Base-by-base conservation (phyloP, 805 yeast genomes). In the Myxozyma monticola region DNA sequence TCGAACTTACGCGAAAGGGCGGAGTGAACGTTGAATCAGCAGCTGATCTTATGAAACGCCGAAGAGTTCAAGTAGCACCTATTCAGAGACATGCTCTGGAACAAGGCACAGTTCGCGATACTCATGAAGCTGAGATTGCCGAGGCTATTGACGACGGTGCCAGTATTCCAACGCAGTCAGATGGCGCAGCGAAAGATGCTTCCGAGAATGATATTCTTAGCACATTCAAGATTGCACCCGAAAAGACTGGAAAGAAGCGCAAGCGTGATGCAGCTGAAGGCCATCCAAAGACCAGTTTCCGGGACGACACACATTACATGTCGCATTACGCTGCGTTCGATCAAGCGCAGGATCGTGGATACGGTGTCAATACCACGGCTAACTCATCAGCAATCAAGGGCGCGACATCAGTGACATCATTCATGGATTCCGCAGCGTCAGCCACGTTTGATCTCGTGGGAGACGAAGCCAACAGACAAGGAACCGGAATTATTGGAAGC, bases 11-110 rank as follows among this genome's bases (percentile, higher is more conserved):
- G 54, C 80, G 83, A 62, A 61, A 60, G 15, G 67, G 66, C 2
- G 62, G 66, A 2, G 73, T 76, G 44, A 76, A 75, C 43, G 87
- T 83, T 58, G 84, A 84, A 57, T 78, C 82, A 42, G 74, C 88
- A 64, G 84, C 86, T 34, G 84, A 83, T 46, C 75, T 93, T 64
- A 93, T 93, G 99, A 77, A 82, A 56, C 80, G 81, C 53, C 76
- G 98, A 73, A 77, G 99, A 66, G 76, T 76, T 52, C 96, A 90
- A 66, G 76, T 91, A 49, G 96, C 95, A 0, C 95, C 95, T 9
- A 80, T 90, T 44, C 96, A 90, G 67, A 75, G 82, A 60, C 78
- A 83, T 60, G 89, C 95, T 0, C 74, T 73, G 54, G 95, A 89
- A 65, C 40, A 43, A 26, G 47, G 47, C n/a, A 43, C 47, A 12